Evolutionary conservation across 2,329 filamentous ascomycete genomes (phyloP), one percentile per base, ranked within the genome.

Genomic region (Calonectria crousiana): DNA sequence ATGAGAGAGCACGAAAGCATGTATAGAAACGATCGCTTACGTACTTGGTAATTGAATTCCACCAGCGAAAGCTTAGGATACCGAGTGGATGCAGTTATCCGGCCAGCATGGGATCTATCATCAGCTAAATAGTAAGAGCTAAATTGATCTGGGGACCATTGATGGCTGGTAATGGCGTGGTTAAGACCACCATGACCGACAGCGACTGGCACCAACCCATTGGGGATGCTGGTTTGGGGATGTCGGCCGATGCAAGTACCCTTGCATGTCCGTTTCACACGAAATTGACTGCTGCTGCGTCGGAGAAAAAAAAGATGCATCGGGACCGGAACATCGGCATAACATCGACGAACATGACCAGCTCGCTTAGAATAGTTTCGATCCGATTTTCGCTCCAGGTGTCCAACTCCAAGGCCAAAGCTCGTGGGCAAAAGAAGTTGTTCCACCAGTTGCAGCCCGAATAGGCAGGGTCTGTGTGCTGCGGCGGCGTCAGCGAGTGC

Each of bases 301-400:
- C 56, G 56, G 56, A 41, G n/a, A 62, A 44, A 62, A 62, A 62
- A 62, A 47, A 47, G 16, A 20, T 62, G 56, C 56, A 62, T 62
- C 52, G 28, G 30, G 11, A 13, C 30, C 36, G 56, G 56, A 62
- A 41, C 56, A 41, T 62, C 56, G 56, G 56, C 56, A 41, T 26
- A 10, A n/a, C n/a, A 6, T 60, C 14, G 36, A 41, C 26, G 38
- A 62, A 62, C 56, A 62, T 38, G 23, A 41, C 32, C n/a, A 62
- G 10, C 56, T 62, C 56, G 56, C 56, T 62, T 62, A 41, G 56
- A 36, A 36, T 28, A 26, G 36, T 18, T n/a, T 62, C 36, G 56
- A 62, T 62, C 4, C 34, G 38, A 10, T 26, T 36, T 26, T 20
- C 56, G 56, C 34, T 28, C 14, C n/a, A n/a, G n/a, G n/a, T 28